Base-by-base conservation (phyloP, 495 filamentous ascomycete genomes). In the Mytilinidion resinicola region DNA sequence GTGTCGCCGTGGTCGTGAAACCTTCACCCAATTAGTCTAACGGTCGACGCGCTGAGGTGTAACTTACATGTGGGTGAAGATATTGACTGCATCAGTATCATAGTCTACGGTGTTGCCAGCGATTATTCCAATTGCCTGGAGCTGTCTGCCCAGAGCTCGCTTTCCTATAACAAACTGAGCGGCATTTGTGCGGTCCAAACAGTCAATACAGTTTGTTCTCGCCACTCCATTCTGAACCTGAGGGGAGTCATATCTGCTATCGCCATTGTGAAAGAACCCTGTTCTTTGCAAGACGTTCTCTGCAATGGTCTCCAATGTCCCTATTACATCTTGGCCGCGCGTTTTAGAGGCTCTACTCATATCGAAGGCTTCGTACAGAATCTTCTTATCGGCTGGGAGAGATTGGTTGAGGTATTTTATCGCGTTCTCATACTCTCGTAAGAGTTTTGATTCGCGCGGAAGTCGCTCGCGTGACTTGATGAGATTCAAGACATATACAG, bases 111-210 rank as follows among this genome's bases (percentile, higher is more conserved):
- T 82, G 14, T 86, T 88, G 44, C 85, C 81, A 42, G 82, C 82
- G 49, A 96, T 87, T 25, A 97, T 84, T 10, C 93, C 93, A 5
- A 98, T 79, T 7, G 95, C 92, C 72, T 96, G 88, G 10, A 98
- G 80, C 70, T 98, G 93, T 67, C 95, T 80, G 3, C 91, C 92
- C 4, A 98, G 80, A 0, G 93, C 95, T 43, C 89, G 76, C 73
- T 98, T 98, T n/a, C 91, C 93, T 62, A 98, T 91, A 21, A 98
- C 93, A 67, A 97, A 98, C 67, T 98, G 93, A 1, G 91, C 91
- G 15, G 93, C 93, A 71, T 98, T 98, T 4, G 93, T 98, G 42
- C 93, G 82, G 69, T 98, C 93, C 12, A 98, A 78, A 62, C 93
- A 98, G 67, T 98, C 93, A 60, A 97, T 97, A 69, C 93, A 98